Evolutionary conservation across 2,329 filamentous ascomycete species (phyloP), one percentile per base, ranked within the genome.

Genomic region (Colletotrichum higginsianum): DNA sequence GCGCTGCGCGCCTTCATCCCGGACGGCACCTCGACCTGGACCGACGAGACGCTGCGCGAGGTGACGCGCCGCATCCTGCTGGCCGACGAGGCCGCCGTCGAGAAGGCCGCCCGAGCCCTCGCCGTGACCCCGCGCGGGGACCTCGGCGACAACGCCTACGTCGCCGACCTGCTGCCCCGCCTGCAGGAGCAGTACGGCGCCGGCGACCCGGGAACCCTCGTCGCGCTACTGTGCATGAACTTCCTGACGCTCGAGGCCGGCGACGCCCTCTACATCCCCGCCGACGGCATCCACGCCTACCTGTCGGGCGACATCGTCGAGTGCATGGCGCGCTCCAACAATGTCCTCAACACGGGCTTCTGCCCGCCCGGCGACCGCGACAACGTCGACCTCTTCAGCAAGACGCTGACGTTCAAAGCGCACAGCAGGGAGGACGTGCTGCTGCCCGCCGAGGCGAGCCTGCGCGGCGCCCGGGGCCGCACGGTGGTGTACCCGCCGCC

Each of bases 291-390:
- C 65, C 92, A 94, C 77, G 92, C 92, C 0, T 94, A 94, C 77
- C 83, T 94, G 0, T 87, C 87, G 4, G 93, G 93, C 3, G 90
- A 94, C 77, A 93, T 94, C 62, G 89, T 94, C 75, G 92, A 94
- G 80, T 94, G 92, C 81, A 94, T 94, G 92, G 92, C 92, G 1
- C 87, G 92, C 9, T 90, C 87, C 23, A 91, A 94, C 82, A 94
- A 94, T 69, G 92, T 95, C 2, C 84, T 95, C 61, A 93, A 93
- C 79, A 90, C 89, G 0, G 92, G 93, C 0, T 94, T 95, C 83
- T 94, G 92, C 75, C 92, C 92, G 0, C 84, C 85, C 1, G 87
- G 89, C 0, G 89, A 93, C 57, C 86, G 91, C 15, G 87, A 93
- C 76, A 89, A 85, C 53, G 84, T 91, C 30, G 90, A 93, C 21